A percentile compares a stretch with the other conserved stretches of the same genome.
Evolutionary conservation across 768 basidiomycete species (phyloP).

Genomic region (Collybia mongolica): DNA sequence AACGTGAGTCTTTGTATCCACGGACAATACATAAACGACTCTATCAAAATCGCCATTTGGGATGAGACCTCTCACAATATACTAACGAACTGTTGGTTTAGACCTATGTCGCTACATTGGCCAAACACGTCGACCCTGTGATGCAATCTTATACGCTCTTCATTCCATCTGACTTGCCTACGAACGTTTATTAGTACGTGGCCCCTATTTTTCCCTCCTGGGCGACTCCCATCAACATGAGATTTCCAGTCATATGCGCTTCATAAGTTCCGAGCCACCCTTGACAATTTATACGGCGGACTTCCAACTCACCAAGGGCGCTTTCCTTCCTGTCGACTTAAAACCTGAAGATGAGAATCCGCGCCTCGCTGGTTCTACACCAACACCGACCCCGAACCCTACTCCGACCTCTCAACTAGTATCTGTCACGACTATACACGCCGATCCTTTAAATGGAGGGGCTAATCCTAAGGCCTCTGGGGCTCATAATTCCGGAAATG

Average conservation of each 20-base stretch:
- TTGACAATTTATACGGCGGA: constrained; percentile 47
- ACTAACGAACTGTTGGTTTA: constrained; percentile 14
- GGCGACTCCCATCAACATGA: background rate
- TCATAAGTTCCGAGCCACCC: constrained; percentile 31
- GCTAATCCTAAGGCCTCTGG: background rate
- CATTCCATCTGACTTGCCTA: constrained; percentile 28
- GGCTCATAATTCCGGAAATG: constrained; percentile 7
- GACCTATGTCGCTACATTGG: constrained; percentile 44
- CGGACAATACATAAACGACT: background rate
- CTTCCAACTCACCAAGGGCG: constrained; percentile 38
- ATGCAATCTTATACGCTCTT: constrained; percentile 24
- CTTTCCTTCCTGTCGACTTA: constrained; percentile 16
- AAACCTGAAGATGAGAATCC: constrained; percentile 6
- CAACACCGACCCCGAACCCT: background rate
- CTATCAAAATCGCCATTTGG: background rate
- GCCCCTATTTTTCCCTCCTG: background rate
- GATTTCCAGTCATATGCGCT: constrained; percentile 11
- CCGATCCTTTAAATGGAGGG: too few species aligned
- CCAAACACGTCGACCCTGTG: constrained; percentile 37
- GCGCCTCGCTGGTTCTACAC: background rate
- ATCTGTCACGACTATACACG: background rate
- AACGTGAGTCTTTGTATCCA: constrained; percentile 28
- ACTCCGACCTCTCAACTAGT: background rate
- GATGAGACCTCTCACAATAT: background rate
- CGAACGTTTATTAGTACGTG: constrained; percentile 28